Percentiles rank a stretch among this genome's conserved stretches.
Conservation (phyloP, 345 rosid genomes). For the Salix purpurea region DNA sequence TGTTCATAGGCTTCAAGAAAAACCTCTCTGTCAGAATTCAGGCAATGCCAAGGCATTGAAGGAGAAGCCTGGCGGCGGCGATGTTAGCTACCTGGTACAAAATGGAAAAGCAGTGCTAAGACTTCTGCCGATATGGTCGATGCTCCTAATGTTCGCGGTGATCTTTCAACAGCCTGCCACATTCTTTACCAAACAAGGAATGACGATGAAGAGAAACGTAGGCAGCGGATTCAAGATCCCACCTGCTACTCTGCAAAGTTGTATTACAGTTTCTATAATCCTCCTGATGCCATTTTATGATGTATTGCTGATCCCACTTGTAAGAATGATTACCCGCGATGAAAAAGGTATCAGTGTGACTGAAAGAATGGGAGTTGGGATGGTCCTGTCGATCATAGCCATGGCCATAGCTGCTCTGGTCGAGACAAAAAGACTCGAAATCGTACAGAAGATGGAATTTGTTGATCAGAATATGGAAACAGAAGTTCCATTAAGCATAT, state of each 20-base stretch:
- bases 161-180: constrained; percentile 86
- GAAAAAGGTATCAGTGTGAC: constrained; percentile 55
- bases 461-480: constrained; percentile 14
- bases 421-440: constrained; percentile 57
- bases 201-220: constrained; percentile 69
- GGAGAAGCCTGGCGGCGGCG: constrained; percentile 16
- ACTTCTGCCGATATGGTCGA: constrained; percentile 82
- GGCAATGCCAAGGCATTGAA: constrained; percentile 4
- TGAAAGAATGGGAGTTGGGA: constrained; percentile 89
- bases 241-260: constrained; percentile 85
- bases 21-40: constrained; percentile 53
- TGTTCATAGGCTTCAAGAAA: constrained; percentile 63
- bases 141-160: constrained; percentile 84
- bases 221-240: constrained; percentile 78
- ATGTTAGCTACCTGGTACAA: constrained; percentile 19
- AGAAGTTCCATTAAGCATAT: constrained; percentile 54
- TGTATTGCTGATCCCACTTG: constrained; percentile 51
- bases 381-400: constrained; percentile 76
- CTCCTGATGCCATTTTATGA: constrained; percentile 83
- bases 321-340: constrained; percentile 35
- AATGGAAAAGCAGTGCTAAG: constrained; percentile 47
- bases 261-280: constrained; percentile 82
- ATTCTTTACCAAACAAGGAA: constrained; percentile 90
- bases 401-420: constrained; percentile 79
- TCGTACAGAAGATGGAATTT: constrained; percentile 25